These are phyloP conservation scores for Tetrapisispora fleetii DNA, from an alignment of 805 yeast genomes.

Conservation along the genomic window DNA sequence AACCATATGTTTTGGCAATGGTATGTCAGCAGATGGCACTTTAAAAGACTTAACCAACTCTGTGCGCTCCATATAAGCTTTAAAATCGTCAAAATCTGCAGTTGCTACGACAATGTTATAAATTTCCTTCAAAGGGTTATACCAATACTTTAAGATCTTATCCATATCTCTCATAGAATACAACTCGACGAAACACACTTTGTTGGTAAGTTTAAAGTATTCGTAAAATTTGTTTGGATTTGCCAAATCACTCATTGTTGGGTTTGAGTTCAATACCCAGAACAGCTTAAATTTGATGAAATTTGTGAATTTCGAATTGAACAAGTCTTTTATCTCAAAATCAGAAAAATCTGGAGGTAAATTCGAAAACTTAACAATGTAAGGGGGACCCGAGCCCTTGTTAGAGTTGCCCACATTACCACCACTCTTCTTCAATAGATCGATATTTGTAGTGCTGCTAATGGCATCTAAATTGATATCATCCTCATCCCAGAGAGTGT, in stretches of 20 bases:
- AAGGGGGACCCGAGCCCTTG: constrained; percentile 39
- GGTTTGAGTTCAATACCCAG: constrained; percentile 49
- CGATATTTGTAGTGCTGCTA: constrained; percentile 24
- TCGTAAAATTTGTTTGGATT: constrained; percentile 43
- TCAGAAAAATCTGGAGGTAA: constrained; percentile 46
- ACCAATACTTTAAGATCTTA: constrained; percentile 26
- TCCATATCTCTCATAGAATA: constrained; percentile 33
- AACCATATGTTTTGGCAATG: constrained; percentile 6
- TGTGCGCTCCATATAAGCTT: constrained; percentile 25
- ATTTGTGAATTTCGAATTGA: constrained; percentile 51
- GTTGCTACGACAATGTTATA: constrained; percentile 27
- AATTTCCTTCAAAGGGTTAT: constrained; percentile 28
- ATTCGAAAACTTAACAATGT: constrained; percentile 51
- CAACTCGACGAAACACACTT: constrained; percentile 37
- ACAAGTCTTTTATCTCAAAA: constrained; percentile 45
- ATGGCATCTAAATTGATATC: constrained; percentile 28
- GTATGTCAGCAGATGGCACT: constrained; percentile 20
- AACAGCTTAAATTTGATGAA: constrained; percentile 52
- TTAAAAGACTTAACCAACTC: constrained; percentile 22
- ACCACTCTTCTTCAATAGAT: constrained; percentile 16
- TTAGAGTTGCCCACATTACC: background rate
- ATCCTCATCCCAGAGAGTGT: constrained; percentile 28
- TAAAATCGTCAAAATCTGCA: constrained; percentile 34
- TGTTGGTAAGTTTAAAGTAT: constrained; percentile 46
- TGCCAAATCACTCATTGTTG: constrained; percentile 54